Percentiles rank a stretch among this genome's conserved stretches.
Evolutionary conservation across 345 rosid genomes (phyloP).

Genomic region (Brassica napus): Da-Ae NC_063442.1:24401501-24402000

Average conservation of each 20-base stretch:
- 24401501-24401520: slow-evolving; percentile 54
- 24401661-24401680: slow-evolving; percentile 57
- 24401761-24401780: slow-evolving; percentile 64
- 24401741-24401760: slow-evolving; percentile 60
- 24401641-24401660: slow-evolving; percentile 60
- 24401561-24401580: slow-evolving; percentile 63
- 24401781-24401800: slow-evolving; percentile 63
- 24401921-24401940: slow-evolving; percentile 57
- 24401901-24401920: slow-evolving; percentile 63
- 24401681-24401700: slow-evolving; percentile 53
- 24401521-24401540: slow-evolving; percentile 46
- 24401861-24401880: slow-evolving; percentile 60
- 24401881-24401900: slow-evolving; percentile 77
- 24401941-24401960: slow-evolving; percentile 51
- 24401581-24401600: slow-evolving; percentile 55
- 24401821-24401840: slow-evolving; percentile 62
- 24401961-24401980: slow-evolving; percentile 71
- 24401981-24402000: slow-evolving; percentile 70
- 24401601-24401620: slow-evolving; percentile 62
- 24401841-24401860: slow-evolving; percentile 58
- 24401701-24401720: slow-evolving; percentile 38
- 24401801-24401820: slow-evolving; percentile 58
- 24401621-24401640: slow-evolving; percentile 67
- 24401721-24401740: slow-evolving; percentile 48
- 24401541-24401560: slow-evolving; percentile 41